These are phyloP conservation scores for Turritis glabra DNA, from an alignment of 345 rosid genomes.

Conservation along the genomic window DNA sequence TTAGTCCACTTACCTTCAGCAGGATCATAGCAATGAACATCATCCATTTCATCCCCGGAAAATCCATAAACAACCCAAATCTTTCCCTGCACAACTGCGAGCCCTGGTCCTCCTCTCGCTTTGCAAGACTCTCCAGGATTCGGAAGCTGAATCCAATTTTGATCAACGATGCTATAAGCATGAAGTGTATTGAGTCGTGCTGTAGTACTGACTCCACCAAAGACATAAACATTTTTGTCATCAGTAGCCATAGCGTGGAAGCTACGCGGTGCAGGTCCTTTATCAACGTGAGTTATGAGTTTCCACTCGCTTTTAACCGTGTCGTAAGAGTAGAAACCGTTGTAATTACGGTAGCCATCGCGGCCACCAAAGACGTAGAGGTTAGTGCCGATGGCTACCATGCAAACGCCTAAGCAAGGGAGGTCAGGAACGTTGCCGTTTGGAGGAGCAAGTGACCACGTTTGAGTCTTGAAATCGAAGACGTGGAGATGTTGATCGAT, in stretches of 20 bases:
- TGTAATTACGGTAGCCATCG: constrained; percentile 10
- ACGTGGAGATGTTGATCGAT: constrained; percentile 29
- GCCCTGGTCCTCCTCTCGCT: constrained; percentile 16
- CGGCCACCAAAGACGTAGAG: constrained; percentile 33
- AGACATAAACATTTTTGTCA: constrained; percentile 15
- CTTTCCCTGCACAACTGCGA: constrained; percentile 13
- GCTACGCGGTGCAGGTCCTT: constrained; percentile 33
- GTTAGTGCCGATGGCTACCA: constrained; percentile 29
- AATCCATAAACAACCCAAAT: constrained; percentile 30
- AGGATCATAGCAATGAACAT: constrained; percentile 22
- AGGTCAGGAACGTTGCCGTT: constrained; percentile 29
- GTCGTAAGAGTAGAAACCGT: constrained; percentile 33
- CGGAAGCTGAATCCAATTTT: constrained; percentile 7
- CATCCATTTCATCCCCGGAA: constrained; percentile 10
- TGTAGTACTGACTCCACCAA: constrained; percentile 20
- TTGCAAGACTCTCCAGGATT: constrained; percentile 22
- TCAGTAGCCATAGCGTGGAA: constrained; percentile 29
- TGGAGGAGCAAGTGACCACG: constrained; percentile 28
- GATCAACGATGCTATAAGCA: neutral
- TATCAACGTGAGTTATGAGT: constrained; percentile 10
- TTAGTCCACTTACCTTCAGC: constrained; percentile 6
- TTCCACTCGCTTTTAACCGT: constrained; percentile 33
- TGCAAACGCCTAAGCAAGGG: constrained; percentile 31
- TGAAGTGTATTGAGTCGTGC: constrained; percentile 9
- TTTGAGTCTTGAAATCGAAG: constrained; percentile 30